Evolutionary conservation across 805 yeast species (phyloP), one percentile per base, ranked within the genome.

Genomic region (Candida mattraensis): DNA sequence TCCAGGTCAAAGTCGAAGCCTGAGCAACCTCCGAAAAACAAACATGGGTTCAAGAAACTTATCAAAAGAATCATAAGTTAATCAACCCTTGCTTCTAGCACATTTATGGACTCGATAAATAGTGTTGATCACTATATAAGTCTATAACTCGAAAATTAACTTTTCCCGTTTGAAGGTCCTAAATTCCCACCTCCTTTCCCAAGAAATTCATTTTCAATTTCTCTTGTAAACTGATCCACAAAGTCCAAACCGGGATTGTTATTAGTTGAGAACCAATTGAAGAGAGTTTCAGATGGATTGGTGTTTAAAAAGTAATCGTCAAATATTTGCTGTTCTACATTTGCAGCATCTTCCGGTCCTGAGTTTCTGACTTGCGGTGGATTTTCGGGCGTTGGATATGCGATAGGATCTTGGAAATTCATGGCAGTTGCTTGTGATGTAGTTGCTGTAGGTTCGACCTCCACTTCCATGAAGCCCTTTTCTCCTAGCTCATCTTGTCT

Each of bases 191-290:
- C 49, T 29, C 52, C 58, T 28, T 60, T 61, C 30, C 56, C 57
- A 29, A 72, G 34, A 38, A 76, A 71, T 41, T 80, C 86, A 47
- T 78, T 80, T 53, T 83, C 91, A 26, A 83, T 73, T 75, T 82
- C 79, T 53, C 81, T 86, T 0, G 91, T 83, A 80, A 88, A 83
- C 2, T 87, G 87, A 24, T 80, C 89, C 18, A 81, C 82, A 45
- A 76, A 76, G 37, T 74, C 79, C 30, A 76, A 53, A 11, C 82
- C 82, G 15, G 75, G 67, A 28, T 70, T 66, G 33, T 66, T 72
- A 41, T 72, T 70, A 24, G 47, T 39, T 26, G 70, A 56, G 37
- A 75, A 74, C 76, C 78, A 75, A 42, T 74, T 74, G 28, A 72
- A 65, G 10, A 74, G 44, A 4, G 58, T 53, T 20, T 64, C 67